These are phyloP conservation scores for Magnolia sinica DNA, from an alignment of 164 flowering plant species.

Conservation along the genomic window DNA sequence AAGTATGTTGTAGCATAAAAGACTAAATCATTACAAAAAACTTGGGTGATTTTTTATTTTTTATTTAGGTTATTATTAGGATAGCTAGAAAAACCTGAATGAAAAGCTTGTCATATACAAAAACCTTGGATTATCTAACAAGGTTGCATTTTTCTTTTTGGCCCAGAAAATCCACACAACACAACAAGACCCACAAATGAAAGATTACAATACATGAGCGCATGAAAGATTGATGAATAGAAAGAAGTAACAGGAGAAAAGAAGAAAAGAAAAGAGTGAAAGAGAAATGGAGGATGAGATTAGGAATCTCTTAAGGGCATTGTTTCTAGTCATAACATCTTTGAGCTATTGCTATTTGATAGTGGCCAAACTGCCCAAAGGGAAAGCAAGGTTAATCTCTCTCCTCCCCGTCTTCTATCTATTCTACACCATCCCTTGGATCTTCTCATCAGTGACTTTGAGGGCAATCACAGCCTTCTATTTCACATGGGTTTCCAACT, in stretches of 20 bases:
- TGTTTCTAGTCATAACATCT: slow-evolving; percentile 22
- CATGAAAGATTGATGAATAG: background rate
- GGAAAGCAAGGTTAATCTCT: slow-evolving; percentile 28
- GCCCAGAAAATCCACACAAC: too few species aligned
- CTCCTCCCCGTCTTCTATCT: slow-evolving; percentile 38
- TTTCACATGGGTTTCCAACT: slow-evolving; percentile 56
- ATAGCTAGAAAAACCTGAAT: too few species aligned
- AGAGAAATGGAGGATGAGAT: slow-evolving; percentile 32
- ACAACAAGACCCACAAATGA: too few species aligned
- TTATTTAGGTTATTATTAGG: too few species aligned
- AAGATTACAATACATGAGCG: too few species aligned
- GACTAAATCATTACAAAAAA: too few species aligned
- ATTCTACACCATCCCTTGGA: slow-evolving; percentile 40
- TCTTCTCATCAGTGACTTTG: slow-evolving; percentile 25
- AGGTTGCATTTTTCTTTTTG: too few species aligned
- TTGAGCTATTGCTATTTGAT: slow-evolving; percentile 33
- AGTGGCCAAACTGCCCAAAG: slow-evolving; percentile 24
- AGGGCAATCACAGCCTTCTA: slow-evolving; percentile 29
- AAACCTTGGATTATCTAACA: too few species aligned
- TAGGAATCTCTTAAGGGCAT: slow-evolving; percentile 34
- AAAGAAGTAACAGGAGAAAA: background rate
- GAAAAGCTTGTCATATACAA: too few species aligned
- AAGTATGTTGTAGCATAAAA: too few species aligned
- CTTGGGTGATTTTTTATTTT: too few species aligned
- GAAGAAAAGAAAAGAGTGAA: slow-evolving; percentile 11